A percentile compares a stretch with the other conserved stretches of the same genome.
Conservation (phyloP, 176 grass and related monocot genomes). For the Ampelocalamus luodianensis region DNA sequence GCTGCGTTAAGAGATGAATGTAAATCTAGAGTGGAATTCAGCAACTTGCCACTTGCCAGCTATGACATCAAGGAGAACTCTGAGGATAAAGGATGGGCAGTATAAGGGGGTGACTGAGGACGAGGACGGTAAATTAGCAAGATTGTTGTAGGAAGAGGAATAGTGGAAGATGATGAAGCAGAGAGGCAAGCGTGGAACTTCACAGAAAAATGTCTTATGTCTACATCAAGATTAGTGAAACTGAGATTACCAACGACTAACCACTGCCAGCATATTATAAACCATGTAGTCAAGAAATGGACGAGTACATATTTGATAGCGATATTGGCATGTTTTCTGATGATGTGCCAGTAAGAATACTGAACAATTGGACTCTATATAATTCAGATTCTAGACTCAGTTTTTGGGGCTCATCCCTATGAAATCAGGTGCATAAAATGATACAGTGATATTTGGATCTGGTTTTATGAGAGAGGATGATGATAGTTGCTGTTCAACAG, state of each 20-base stretch:
- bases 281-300: slow-evolving; percentile 65
- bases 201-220: slow-evolving; percentile 68
- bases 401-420: slow-evolving; percentile 71
- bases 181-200: slow-evolving; percentile 40
- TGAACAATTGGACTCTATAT: slow-evolving; percentile 75
- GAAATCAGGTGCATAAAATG: slow-evolving; percentile 69
- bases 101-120: slow-evolving; percentile 25
- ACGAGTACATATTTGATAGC: slow-evolving; percentile 63
- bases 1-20: slow-evolving; percentile 61
- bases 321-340: slow-evolving; percentile 40
- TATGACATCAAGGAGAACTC: slow-evolving; percentile 38
- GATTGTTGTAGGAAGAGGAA: slow-evolving; percentile 53
- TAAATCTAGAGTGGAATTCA: slow-evolving; percentile 46
- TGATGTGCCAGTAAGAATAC: slow-evolving; percentile 69
- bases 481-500: slow-evolving; percentile 56
- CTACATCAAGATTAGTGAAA: slow-evolving; percentile 79
- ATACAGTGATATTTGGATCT: slow-evolving; percentile 65
- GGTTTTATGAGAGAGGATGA: slow-evolving; percentile 76
- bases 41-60: not conserved
- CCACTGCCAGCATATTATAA: slow-evolving; percentile 72
- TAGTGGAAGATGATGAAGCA: slow-evolving; percentile 50
- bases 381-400: slow-evolving; percentile 74
- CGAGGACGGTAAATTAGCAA: slow-evolving; percentile 71
- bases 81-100: slow-evolving; percentile 58
- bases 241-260: slow-evolving; percentile 74